phyloP scores from a whole-genome alignment of 345 rosid species.

The Camelina hispida region DNA sequence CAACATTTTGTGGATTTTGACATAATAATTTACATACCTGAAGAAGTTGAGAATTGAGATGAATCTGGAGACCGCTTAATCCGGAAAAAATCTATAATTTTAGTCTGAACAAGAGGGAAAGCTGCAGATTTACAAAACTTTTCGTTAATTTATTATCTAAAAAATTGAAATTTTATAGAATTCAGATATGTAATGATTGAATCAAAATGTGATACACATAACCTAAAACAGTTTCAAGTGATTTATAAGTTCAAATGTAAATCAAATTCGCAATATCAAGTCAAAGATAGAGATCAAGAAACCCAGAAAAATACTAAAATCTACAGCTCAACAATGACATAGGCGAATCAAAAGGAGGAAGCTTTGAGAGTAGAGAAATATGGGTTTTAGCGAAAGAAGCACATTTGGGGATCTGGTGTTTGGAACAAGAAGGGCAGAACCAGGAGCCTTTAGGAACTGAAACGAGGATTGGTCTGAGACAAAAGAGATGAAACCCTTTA shows the following conservation, averaged over 20 bases:
- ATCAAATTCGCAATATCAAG: neutral
- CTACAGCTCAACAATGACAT: neutral
- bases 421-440: slow-evolving; percentile 74
- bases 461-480: slow-evolving; percentile 85
- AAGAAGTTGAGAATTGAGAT: slow-evolving; percentile 38
- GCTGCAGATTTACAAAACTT: slow-evolving; percentile 45
- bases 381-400: neutral
- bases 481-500: slow-evolving; percentile 77
- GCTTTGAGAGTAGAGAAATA: neutral
- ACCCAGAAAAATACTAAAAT: neutral
- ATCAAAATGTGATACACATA: slow-evolving; percentile 7
- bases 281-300: neutral
- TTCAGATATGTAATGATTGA: neutral
- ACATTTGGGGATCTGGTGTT: slow-evolving; percentile 66
- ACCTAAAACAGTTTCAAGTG: neutral
- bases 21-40: slow-evolving; percentile 43
- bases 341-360: neutral
- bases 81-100: slow-evolving; percentile 80
- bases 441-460: slow-evolving; percentile 88
- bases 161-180: no score
- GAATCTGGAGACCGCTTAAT: slow-evolving; percentile 55
- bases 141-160: neutral
- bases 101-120: slow-evolving; percentile 81
- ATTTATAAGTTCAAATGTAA: neutral
- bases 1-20: neutral